A percentile compares a stretch with the other conserved stretches of the same genome.
These are phyloP conservation scores for Dictyophora rubrovolvata DNA, from an alignment of 768 basidiomycete genomes.

Conservation along the genomic window DNA sequence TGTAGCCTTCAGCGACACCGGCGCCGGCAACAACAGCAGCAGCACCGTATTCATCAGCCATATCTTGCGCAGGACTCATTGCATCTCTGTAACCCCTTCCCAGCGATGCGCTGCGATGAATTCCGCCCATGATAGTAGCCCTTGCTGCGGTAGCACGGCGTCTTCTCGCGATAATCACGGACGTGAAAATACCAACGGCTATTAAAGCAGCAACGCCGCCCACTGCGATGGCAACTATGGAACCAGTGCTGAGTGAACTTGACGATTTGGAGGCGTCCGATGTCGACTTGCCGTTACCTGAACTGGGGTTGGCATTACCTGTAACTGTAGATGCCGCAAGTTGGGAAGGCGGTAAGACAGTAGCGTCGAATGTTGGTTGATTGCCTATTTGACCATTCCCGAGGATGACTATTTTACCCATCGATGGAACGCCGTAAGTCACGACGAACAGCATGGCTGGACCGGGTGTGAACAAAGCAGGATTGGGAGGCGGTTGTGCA, in stretches of 20 bases:
- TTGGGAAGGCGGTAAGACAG: constrained; percentile 37
- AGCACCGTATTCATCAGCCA: constrained; percentile 24
- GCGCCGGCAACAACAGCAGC: constrained; percentile 20
- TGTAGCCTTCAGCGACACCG: constrained; percentile 7
- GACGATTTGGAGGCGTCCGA: not conserved
- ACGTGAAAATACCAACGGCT: constrained; percentile 32
- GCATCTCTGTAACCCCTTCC: constrained; percentile 27
- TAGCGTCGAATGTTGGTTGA: constrained; percentile 43
- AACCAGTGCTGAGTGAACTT: constrained; percentile 1
- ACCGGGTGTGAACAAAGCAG: constrained; percentile 83
- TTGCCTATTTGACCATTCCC: constrained; percentile 70
- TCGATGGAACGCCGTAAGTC: constrained; percentile 75
- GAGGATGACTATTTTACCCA: constrained; percentile 65
- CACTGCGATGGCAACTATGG: constrained; percentile 19
- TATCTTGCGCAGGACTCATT: constrained; percentile 13
- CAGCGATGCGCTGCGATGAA: constrained; percentile 43
- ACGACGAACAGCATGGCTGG: constrained; percentile 78
- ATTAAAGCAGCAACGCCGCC: constrained; percentile 44
- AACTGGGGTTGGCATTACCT: constrained; percentile 26
- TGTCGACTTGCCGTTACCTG: constrained; percentile 7
- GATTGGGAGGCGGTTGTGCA: constrained; percentile 71
- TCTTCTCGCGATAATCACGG: constrained; percentile 1
- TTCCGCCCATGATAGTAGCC: constrained; percentile 37
- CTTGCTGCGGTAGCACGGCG: constrained; percentile 21
- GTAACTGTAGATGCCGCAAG: constrained; percentile 29